phyloP scores from a whole-genome alignment of 768 basidiomycete genomes.

The Atractiella rhizophila region DNA sequence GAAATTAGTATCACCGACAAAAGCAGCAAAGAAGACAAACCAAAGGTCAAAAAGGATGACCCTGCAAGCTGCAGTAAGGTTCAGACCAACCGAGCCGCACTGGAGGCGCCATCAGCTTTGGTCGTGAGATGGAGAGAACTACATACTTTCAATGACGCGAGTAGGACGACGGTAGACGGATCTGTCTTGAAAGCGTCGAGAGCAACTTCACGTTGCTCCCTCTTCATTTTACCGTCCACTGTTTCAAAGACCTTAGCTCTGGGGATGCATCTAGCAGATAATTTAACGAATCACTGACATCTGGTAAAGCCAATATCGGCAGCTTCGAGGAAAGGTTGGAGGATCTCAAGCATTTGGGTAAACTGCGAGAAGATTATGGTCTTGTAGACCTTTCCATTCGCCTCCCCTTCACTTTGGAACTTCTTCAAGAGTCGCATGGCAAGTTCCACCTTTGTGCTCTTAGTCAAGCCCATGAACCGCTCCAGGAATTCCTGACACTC shows the following conservation, averaged over 20 bases:
- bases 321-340: conserved; percentile 56
- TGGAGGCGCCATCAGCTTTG: conserved; percentile 1
- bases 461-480: conserved; percentile 30
- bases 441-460: conserved; percentile 70
- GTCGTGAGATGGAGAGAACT: not conserved
- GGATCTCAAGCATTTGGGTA: conserved; percentile 55
- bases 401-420: conserved; percentile 26
- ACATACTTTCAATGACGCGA: conserved; percentile 76
- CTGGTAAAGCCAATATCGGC: conserved; percentile 47
- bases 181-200: conserved; percentile 45
- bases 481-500: conserved; percentile 29
- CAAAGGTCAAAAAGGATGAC: conserved; percentile 58
- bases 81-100: conserved; percentile 34
- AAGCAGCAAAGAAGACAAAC: no score
- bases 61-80: conserved; percentile 72
- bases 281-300: conserved; percentile 44
- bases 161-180: conserved; percentile 39
- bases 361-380: conserved; percentile 77
- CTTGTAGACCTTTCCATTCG: conserved; percentile 26
- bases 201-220: conserved; percentile 47
- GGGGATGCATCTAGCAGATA: not conserved
- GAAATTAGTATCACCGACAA: no score
- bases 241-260: not conserved
- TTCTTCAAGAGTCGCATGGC: conserved; percentile 40
- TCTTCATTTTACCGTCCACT: conserved; percentile 52